A percentile compares a stretch with the other conserved stretches of the same genome.
Evolutionary conservation across 768 basidiomycete genomes (phyloP).

Genomic region (Russula emetica): DNA sequence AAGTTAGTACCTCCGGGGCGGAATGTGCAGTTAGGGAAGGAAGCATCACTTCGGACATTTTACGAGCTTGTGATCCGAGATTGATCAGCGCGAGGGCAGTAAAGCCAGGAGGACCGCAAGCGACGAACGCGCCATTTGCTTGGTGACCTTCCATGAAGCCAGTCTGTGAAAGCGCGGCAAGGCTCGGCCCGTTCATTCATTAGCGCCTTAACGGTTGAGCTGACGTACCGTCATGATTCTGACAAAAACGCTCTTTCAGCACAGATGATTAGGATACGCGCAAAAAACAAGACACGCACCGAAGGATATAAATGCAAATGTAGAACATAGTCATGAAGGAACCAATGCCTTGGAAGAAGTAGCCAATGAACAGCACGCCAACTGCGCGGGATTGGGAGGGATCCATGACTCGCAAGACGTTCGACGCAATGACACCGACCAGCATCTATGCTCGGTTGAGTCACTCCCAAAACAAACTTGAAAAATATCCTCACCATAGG

Average conservation of each 20-base stretch:
- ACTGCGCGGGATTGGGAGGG: conserved; percentile 38
- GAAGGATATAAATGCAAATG: conserved; percentile 47
- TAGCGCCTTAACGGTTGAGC: not conserved
- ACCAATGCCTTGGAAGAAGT: conserved; percentile 48
- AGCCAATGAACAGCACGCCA: conserved; percentile 42
- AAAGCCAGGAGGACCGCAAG: conserved; percentile 48
- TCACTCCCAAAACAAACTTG: not conserved
- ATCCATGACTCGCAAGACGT: conserved; percentile 40
- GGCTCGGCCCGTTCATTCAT: not conserved
- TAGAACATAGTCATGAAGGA: conserved; percentile 51
- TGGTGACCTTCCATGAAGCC: conserved; percentile 47
- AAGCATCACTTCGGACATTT: conserved; percentile 35
- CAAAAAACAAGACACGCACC: conserved; percentile 32
- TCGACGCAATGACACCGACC: conserved; percentile 45
- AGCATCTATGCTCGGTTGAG: conserved; percentile 38
- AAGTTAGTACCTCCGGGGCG: not conserved
- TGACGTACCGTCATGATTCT: conserved; percentile 40
- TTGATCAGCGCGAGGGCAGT: conserved; percentile 47
- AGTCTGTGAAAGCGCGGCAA: conserved; percentile 33
- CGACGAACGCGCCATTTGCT: conserved; percentile 47
- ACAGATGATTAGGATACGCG: not conserved
- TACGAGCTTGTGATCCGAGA: conserved; percentile 38
- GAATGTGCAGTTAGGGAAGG: not conserved
- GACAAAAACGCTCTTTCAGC: not conserved
- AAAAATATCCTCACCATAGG: conserved; percentile 30